Evolutionary conservation across 2,329 filamentous ascomycete species (phyloP), one percentile per base, ranked within the genome.

Genomic region (Stachybotrys elegans): DNA sequence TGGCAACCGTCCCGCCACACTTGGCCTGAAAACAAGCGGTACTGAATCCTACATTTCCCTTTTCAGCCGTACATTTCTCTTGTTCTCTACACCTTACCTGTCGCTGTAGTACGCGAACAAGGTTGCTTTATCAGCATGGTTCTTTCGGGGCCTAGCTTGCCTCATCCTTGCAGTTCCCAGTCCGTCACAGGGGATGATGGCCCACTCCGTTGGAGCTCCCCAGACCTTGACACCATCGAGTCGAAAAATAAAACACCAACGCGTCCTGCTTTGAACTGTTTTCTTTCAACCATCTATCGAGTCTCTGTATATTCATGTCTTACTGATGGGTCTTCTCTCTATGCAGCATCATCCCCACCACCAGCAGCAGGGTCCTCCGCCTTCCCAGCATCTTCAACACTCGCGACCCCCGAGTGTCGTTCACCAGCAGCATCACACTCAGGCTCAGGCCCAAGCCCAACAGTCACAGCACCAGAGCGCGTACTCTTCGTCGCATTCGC

Each of bases 321-420:
- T 63, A 78, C 76, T 79, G 76, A 80, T 77, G 70, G 70, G 72
- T 69, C 66, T 76, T 67, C 72, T 73, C 69, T 75, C 70, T 73
- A 77, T 79, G 76, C 80, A 88, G 83, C 84, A 87, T 78, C 84
- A 86, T 73, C 77, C 81, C 71, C 83, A 86, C 73, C 79, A 84
- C 66, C 71, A 80, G 65, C 81, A 81, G 69, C 81, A 86, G 74
- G 84, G 83, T 78, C 81, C 83, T 69, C 79, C 81, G 58, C 72
- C 76, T 69, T 67, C 76, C 54, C 77, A 79, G 60, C 73, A 86
- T 61, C 77, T 85, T 54, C 84, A 86, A 55, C 82, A 86, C 63
- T 77, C 83, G 57, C 80, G 86, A 63, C 81, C 85, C 51, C 78
- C 81, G 58, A 85, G 83, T 70, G 78, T 84, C 58, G 83, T 87